Conservation (phyloP, 1,284 basidiomycete species). For the Porphyrellus sp. region DNA sequence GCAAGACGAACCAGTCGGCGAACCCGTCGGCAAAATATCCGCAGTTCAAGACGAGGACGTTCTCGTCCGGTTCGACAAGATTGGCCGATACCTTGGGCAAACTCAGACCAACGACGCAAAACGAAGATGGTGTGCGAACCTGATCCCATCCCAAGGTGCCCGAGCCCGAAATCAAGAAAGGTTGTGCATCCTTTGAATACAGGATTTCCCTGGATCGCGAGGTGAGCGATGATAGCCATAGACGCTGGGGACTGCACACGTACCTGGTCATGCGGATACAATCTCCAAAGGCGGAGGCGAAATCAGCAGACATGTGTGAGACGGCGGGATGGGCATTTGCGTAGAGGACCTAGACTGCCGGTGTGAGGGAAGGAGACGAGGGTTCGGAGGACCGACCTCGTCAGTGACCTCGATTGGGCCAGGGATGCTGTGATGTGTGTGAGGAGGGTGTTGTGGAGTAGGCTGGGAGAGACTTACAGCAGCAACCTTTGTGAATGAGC, state of each 20-base stretch:
- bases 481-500: conserved; percentile 47
- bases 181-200: conserved; percentile 74
- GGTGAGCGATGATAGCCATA: neutral
- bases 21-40: conserved; percentile 92
- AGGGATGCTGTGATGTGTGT: conserved; percentile 55
- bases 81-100: conserved; percentile 68
- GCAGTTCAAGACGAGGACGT: conserved; percentile 77
- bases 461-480: conserved; percentile 45
- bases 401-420: conserved; percentile 82
- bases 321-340: conserved; percentile 87
- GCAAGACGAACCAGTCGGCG: conserved; percentile 63
- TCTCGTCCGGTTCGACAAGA: conserved; percentile 77
- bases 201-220: conserved; percentile 59
- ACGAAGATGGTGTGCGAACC: conserved; percentile 36
- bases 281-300: conserved; percentile 88
- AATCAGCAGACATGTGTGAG: conserved; percentile 90
- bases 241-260: neutral
- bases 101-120: neutral
- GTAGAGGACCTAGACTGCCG: conserved; percentile 50
- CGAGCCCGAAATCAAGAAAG: conserved; percentile 88
- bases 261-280: conserved; percentile 83
- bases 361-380: neutral
- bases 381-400: conserved; percentile 50
- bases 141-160: conserved; percentile 96
- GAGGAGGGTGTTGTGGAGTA: neutral